Percentiles rank a stretch among this genome's conserved stretches.
These are phyloP conservation scores for Schizopora paradoxa DNA, from an alignment of 1,284 basidiomycete genomes.

Conservation along the genomic window DNA sequence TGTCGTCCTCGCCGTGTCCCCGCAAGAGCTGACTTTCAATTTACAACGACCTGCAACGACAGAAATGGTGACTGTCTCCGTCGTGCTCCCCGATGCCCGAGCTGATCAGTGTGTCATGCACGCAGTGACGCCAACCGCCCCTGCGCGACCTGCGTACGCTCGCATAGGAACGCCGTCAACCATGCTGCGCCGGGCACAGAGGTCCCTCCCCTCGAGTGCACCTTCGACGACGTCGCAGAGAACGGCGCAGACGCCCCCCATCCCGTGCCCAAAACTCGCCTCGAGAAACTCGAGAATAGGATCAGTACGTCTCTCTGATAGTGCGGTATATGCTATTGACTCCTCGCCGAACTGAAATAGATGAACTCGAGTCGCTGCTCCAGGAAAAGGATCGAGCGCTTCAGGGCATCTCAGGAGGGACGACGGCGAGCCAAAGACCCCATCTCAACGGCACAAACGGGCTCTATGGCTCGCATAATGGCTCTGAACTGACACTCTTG, in stretches of 20 bases:
- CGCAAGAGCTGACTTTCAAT: conserved; percentile 13
- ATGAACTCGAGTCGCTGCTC: conserved; percentile 53
- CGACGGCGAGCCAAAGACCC: conserved; percentile 5
- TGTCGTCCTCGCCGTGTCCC: conserved; percentile 17
- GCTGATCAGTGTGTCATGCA: conserved; percentile 13
- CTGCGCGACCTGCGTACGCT: conserved; percentile 30
- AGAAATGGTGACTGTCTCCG: conserved; percentile 57
- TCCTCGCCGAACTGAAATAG: conserved; percentile 29
- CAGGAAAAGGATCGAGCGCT: conserved; percentile 31
- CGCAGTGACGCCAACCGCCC: conserved; percentile 46
- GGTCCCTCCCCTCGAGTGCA: conserved; percentile 56
- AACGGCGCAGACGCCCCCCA: conserved; percentile 23
- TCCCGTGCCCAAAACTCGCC: conserved; percentile 51
- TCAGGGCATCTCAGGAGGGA: conserved; percentile 1
- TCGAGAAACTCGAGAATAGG: conserved; percentile 57
- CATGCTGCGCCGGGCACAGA: conserved; percentile 39
- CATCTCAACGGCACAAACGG: conserved; percentile 5
- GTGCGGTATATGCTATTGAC: conserved; percentile 1
- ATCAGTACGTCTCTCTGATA: conserved; percentile 45
- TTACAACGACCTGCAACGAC: conserved; percentile 4
- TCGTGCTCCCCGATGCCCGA: conserved; percentile 18
- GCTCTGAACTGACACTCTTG: too few species aligned
- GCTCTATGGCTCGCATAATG: too few species aligned
- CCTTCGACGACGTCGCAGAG: conserved; percentile 56
- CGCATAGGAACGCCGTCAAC: conserved; percentile 28